These are phyloP conservation scores for Nakazawaea molendinolei DNA, from an alignment of 805 yeast genomes.

Conservation along the genomic window DNA sequence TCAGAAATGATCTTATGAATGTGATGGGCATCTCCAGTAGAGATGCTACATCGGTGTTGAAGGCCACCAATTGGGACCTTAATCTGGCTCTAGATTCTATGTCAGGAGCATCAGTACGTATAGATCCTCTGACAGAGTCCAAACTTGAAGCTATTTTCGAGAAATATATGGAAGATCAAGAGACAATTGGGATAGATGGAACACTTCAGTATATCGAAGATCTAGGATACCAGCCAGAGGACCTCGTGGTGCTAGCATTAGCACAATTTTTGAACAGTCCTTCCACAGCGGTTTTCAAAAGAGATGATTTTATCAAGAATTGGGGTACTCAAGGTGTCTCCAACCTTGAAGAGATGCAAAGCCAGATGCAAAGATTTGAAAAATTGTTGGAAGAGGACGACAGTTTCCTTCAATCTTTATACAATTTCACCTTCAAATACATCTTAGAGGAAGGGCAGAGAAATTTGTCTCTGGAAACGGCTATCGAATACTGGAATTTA, in stretches of 20 bases:
- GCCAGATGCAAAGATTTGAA: constrained; percentile 26
- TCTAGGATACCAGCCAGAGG: constrained; percentile 68
- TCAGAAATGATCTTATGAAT: too few relatives aligned
- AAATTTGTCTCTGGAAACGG: constrained; percentile 49
- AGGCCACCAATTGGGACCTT: too few relatives aligned
- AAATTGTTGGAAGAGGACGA: constrained; percentile 27
- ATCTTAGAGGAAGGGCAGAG: constrained; percentile 56
- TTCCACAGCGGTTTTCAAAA: constrained; percentile 53
- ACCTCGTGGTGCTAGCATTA: constrained; percentile 59
- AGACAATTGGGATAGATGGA: constrained; percentile 68
- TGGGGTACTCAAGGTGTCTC: constrained; percentile 39
- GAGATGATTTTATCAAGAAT: constrained; percentile 41
- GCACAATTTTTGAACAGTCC: constrained; percentile 67
- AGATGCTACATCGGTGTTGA: too few relatives aligned
- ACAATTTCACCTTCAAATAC: constrained; percentile 66
- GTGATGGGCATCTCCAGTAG: too few relatives aligned
- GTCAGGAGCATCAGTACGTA: too few relatives aligned
- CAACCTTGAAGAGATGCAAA: constrained; percentile 41
- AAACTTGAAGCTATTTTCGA: constrained; percentile 27
- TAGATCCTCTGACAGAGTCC: background rate
- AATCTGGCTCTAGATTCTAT: too few relatives aligned
- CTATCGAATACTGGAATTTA: constrained; percentile 72
- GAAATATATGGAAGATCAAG: constrained; percentile 20
- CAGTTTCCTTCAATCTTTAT: constrained; percentile 47
- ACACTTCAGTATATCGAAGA: constrained; percentile 63